These are phyloP conservation scores for Cinchona pubescens DNA, from an alignment of 257 asterid genomes.

Conservation along the genomic window DNA sequence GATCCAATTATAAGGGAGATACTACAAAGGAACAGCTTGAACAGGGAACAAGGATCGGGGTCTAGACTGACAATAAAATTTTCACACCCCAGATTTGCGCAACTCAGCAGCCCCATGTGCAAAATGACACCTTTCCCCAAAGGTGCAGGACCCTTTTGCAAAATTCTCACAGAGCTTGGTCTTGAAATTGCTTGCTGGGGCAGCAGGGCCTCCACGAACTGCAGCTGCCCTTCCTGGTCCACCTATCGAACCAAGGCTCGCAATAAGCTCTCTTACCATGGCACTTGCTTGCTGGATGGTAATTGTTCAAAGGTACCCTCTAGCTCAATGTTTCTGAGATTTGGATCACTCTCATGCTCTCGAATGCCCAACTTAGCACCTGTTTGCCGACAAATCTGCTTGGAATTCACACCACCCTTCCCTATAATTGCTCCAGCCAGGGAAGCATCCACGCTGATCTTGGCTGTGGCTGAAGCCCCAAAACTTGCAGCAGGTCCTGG, in stretches of 20 bases:
- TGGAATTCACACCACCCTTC: conserved; percentile 85
- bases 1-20: background rate
- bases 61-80: background rate
- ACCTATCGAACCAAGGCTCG: conserved; percentile 39
- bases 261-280: conserved; percentile 74
- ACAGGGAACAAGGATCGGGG: background rate
- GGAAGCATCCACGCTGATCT: conserved; percentile 78
- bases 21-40: background rate
- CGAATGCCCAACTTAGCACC: conserved; percentile 72
- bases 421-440: conserved; percentile 91
- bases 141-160: conserved; percentile 77
- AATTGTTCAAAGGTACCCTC: conserved; percentile 86
- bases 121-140: conserved; percentile 88
- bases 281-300: conserved; percentile 66
- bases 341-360: conserved; percentile 72
- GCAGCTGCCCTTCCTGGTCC: conserved; percentile 40
- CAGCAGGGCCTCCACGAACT: conserved; percentile 40
- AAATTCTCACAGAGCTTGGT: conserved; percentile 83
- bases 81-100: conserved; percentile 49
- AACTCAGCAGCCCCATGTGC: conserved; percentile 90
- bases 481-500: conserved; percentile 62
- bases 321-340: conserved; percentile 73
- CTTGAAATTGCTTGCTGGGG: conserved; percentile 57
- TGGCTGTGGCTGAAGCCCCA: conserved; percentile 76
- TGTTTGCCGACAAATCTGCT: conserved; percentile 80